Evolutionary conservation across 2,329 filamentous ascomycete genomes (phyloP).

Genomic region (Blastomyces silverae): DNA sequence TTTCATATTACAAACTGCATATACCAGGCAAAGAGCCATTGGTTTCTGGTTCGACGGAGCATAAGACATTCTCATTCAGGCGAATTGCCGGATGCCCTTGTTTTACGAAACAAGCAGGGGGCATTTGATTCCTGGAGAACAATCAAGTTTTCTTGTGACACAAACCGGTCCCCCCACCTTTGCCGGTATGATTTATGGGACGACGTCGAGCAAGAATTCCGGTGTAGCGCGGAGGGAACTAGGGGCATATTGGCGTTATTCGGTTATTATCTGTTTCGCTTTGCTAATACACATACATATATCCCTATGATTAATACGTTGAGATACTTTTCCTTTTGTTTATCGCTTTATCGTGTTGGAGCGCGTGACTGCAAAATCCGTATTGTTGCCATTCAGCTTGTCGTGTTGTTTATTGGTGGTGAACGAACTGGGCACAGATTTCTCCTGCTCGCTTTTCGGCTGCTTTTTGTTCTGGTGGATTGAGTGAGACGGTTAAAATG

Average conservation of each 20-base stretch:
- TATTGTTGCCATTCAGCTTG: background rate
- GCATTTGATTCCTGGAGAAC: background rate
- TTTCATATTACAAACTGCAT: background rate
- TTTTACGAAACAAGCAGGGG: background rate
- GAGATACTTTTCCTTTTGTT: slow-evolving; percentile 1
- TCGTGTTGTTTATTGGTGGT: background rate
- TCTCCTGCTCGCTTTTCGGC: background rate
- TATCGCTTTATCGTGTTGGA: background rate
- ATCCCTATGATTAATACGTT: slow-evolving; percentile 3
- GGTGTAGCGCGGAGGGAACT: background rate
- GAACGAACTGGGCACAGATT: slow-evolving; percentile 6
- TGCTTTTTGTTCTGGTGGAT: background rate
- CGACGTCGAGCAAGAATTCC: background rate
- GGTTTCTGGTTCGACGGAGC: background rate
- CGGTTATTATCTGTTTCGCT: background rate
- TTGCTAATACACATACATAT: background rate
- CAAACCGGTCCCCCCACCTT: background rate
- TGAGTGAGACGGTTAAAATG: background rate
- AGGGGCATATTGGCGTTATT: slow-evolving; percentile 10
- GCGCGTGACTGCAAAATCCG: background rate
- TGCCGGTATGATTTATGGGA: background rate
- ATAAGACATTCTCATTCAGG: background rate
- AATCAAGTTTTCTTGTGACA: background rate
- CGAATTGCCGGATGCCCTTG: background rate
- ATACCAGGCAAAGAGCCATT: background rate